phyloP scores from a whole-genome alignment of 306 rosid genomes.

The Fragaria ananassa region DNA sequence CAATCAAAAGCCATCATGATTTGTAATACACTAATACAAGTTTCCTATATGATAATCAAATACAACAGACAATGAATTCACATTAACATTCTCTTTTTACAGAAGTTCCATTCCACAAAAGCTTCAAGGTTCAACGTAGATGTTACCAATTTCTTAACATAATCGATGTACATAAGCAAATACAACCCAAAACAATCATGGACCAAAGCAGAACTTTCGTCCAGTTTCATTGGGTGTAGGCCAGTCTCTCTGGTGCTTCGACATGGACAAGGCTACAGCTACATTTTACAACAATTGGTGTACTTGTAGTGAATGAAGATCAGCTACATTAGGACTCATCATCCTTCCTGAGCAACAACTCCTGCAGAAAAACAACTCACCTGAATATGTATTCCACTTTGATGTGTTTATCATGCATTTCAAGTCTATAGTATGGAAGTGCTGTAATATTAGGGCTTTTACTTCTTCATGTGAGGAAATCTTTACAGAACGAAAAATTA shows the following conservation, averaged over 20 bases:
- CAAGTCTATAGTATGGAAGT: slow-evolving; percentile 3
- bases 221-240: slow-evolving; percentile 10
- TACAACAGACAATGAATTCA: neutral
- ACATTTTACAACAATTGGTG: slow-evolving; percentile 26
- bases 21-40: too few species aligned
- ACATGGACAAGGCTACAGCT: slow-evolving; percentile 6
- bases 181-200: slow-evolving; percentile 7
- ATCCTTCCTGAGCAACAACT: slow-evolving; percentile 56
- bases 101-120: neutral
- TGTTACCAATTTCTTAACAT: slow-evolving; percentile 7
- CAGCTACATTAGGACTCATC: slow-evolving; percentile 42
- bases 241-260: neutral
- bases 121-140: slow-evolving; percentile 1
- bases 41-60: neutral
- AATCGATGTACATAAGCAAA: slow-evolving; percentile 7
- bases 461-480: neutral
- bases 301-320: slow-evolving; percentile 23
- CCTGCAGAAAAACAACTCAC: slow-evolving; percentile 43
- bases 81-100: slow-evolving; percentile 4
- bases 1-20: too few species aligned
- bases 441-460: neutral
- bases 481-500: neutral
- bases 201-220: neutral
- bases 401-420: slow-evolving; percentile 15
- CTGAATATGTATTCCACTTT: slow-evolving; percentile 6